Base-by-base conservation (phyloP, 768 basidiomycete species). In the Sporobolomyces phaffii region DNA sequence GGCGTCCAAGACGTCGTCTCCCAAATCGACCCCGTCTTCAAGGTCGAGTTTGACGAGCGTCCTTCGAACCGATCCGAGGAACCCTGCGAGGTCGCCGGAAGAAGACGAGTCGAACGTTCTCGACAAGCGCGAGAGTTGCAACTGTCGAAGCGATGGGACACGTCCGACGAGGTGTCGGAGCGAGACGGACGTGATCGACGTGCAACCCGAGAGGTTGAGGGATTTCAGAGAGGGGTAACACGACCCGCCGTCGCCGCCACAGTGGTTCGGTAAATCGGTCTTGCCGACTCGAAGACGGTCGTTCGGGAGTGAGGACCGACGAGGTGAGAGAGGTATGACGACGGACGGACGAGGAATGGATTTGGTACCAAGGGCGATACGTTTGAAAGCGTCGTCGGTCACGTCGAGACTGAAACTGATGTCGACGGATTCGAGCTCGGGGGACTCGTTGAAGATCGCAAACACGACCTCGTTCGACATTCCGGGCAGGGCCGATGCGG, bases 1-100 rank as follows among this genome's bases (percentile, higher is more conserved):
- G 0, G 80, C 80, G 24, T 80, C 79, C 29, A 94, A 76, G n/a
- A 91, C 82, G 3, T 80, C 78, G 76, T 94, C 90, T 1, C 84
- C 87, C 59, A 92, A 83, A 22, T 85, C 83, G 17, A 78, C 77
- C 9, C 89, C 89, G 70, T 90, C 88, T 75, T 94, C 92, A n/a
- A 96, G 79, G 76, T 96, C 92, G 44, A 94, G 78, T 49, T 84
- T 84, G 60, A 85, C 82, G 51, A 96, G 85, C 65, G 81, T 77
- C 2, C 66, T 81, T 76, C 1, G 88, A 88, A 3, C 86, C 86
- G 86, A 87, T 49, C 78, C 78, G 40, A 96, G 78, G 26, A 96
- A 81, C 47, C 81, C 81, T 22, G 90, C 78, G 10, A 96, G 78
- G n/a, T 90, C 26, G 20, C 82, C 83, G 67, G 92, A 77, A 6